These are phyloP conservation scores for Hsuehochloa calcarea DNA, from an alignment of 176 grass and related monocot species.

Conservation along the genomic window DNA sequence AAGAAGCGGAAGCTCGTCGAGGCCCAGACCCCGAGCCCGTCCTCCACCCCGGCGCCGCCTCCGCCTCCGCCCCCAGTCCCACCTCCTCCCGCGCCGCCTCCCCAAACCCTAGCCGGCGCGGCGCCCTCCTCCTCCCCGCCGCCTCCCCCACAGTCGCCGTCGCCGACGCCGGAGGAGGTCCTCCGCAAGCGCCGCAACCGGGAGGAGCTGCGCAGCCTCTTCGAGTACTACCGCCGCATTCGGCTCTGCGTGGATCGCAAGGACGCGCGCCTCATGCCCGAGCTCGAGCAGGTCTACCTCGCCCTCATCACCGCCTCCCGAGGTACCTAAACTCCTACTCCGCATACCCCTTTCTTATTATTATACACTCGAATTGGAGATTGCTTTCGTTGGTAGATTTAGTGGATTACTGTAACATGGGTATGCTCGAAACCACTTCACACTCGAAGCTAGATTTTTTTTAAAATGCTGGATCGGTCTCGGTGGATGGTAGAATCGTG, in stretches of 20 bases:
- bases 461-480: not conserved
- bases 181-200: slow-evolving; percentile 59
- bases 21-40: slow-evolving; percentile 17
- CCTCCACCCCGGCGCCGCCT: slow-evolving; percentile 19
- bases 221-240: slow-evolving; percentile 65
- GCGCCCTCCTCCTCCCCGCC: slow-evolving; percentile 26
- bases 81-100: not conserved
- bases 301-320: slow-evolving; percentile 75
- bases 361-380: not conserved
- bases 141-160: slow-evolving; percentile 27
- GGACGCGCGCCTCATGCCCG: slow-evolving; percentile 59
- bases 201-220: slow-evolving; percentile 62
- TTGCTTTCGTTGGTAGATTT: not conserved
- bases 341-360: too few species aligned
- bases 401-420: not conserved
- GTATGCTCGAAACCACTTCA: slow-evolving; percentile 10
- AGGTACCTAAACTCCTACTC: slow-evolving; percentile 42
- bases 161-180: slow-evolving; percentile 50
- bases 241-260: slow-evolving; percentile 54
- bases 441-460: slow-evolving; percentile 7
- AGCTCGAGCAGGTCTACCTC: slow-evolving; percentile 86
- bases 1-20: slow-evolving; percentile 83
- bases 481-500: not conserved
- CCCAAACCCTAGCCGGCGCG: slow-evolving; percentile 35
- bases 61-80: slow-evolving; percentile 38